These are phyloP conservation scores for Cladophialophora yegresii DNA, from an alignment of 2,329 filamentous ascomycete genomes.

Conservation along the genomic window DNA sequence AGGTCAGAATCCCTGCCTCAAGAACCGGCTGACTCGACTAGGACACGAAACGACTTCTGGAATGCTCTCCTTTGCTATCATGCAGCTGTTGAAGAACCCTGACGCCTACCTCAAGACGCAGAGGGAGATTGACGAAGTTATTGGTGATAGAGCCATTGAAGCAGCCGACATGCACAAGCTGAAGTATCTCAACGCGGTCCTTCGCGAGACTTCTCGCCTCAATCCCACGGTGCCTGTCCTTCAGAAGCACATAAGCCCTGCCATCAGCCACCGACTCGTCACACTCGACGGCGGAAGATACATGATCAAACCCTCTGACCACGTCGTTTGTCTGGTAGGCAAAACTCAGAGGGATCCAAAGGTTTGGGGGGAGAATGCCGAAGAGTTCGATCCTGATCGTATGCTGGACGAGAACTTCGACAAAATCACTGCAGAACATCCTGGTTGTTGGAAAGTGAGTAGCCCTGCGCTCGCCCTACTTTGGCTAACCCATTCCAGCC, in stretches of 20 bases:
- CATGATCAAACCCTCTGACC: constrained; percentile 56
- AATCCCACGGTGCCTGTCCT: constrained; percentile 49
- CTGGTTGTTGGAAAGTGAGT: constrained; percentile 22
- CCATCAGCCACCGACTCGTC: constrained; percentile 42
- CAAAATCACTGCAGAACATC: constrained; percentile 54
- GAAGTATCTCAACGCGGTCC: constrained; percentile 64
- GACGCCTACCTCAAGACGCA: constrained; percentile 62
- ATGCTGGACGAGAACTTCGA: constrained; percentile 67
- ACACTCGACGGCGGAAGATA: constrained; percentile 62
- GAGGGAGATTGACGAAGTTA: constrained; percentile 65
- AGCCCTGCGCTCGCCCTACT: background rate
- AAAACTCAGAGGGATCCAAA: constrained; percentile 63
- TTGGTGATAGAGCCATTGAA: constrained; percentile 60
- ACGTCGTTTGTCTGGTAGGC: constrained; percentile 53
- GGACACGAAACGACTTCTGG: constrained; percentile 69
- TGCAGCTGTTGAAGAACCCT: constrained; percentile 65
- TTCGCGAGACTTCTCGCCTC: constrained; percentile 66
- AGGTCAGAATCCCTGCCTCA: constrained; percentile 5
- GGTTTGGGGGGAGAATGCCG: constrained; percentile 65
- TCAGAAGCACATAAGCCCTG: constrained; percentile 9
- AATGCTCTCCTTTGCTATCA: constrained; percentile 66
- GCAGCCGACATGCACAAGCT: constrained; percentile 65
- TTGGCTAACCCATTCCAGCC: constrained; percentile 52
- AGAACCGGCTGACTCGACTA: constrained; percentile 39
- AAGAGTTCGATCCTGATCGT: constrained; percentile 68